Base-by-base conservation (phyloP, 139 green algal genomes). In the Picochlorum sp. region DNA sequence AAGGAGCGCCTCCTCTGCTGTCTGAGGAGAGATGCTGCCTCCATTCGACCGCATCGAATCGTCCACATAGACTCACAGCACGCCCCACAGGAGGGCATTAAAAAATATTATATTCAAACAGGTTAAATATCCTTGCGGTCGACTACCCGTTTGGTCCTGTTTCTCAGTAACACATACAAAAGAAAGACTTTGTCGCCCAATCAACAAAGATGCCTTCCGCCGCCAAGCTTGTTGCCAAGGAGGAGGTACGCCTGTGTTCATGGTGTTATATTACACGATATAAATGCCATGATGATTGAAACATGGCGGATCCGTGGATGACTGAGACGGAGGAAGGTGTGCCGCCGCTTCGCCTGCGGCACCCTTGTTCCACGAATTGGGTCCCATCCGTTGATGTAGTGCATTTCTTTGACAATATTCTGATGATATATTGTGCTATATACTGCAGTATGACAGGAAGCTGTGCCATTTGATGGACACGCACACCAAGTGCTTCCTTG, bases 401-500 rank as follows among this genome's bases (percentile, higher is more conserved):
- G 34, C 34, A 41, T 41, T 11, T 41, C 7, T 14, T 9, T 54
- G 63, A 21, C 62, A 28, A 8, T 62, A 73, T 13, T 23, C 15
- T 30, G n/a, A 38, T 1, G 59, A 37, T 2, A 41, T 20, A 69
- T 16, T 59, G 6, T 49, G 6, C 8, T 54, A 0, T 24, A 13
- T 59, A 3, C 16, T 45, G 70, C 88, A 95, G 88, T 95, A 95
- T 78, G 86, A 94, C 67, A 61, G 68, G 57, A 90, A 85, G 68
- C 80, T 96, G 11, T 87, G 71, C 62, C 68, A 87, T 44, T 75
- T 90, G 38, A 79, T 96, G 68, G 78, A 88, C 65, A 87, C 74
- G 45, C 89, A 92, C 75, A 82, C 88, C 67, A 86, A 81, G 76
- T 83, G 79, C n/a, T 95, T 97, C 79, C 77, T 98, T 26, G 90